Conservation (phyloP, 495 filamentous ascomycete genomes). For the Margaritispora aquatica region DNA sequence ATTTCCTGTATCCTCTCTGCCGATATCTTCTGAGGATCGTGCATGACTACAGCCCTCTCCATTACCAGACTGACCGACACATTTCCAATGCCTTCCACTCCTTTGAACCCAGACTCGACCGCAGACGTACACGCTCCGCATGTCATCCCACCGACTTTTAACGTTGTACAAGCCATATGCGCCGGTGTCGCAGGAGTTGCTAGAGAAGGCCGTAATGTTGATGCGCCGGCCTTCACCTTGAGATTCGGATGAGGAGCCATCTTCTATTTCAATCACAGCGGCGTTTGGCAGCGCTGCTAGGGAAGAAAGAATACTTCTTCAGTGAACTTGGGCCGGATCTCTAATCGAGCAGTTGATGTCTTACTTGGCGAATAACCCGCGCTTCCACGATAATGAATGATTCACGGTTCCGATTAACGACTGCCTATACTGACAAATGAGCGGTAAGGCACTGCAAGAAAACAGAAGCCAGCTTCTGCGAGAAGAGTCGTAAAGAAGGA, state of each 20-base stretch:
- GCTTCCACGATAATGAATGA: not conserved
- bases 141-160: slow-evolving; percentile 90
- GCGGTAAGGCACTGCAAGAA: not conserved
- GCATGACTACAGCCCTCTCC: slow-evolving; percentile 83
- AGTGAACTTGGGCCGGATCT: not conserved
- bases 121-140: slow-evolving; percentile 88
- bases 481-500: not conserved
- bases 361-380: not conserved
- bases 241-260: slow-evolving; percentile 42
- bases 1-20: slow-evolving; percentile 71
- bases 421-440: slow-evolving; percentile 1
- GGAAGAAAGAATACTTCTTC: not conserved
- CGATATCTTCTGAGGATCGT: slow-evolving; percentile 71
- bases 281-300: slow-evolving; percentile 7
- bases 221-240: slow-evolving; percentile 36
- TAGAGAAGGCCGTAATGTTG: slow-evolving; percentile 21
- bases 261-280: slow-evolving; percentile 17
- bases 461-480: slow-evolving; percentile 23
- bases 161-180: slow-evolving; percentile 70
- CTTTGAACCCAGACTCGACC: slow-evolving; percentile 77
- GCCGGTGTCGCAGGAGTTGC: slow-evolving; percentile 25
- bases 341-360: not conserved
- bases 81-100: slow-evolving; percentile 67
- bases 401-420: not conserved
- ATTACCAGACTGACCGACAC: slow-evolving; percentile 91